Base-by-base conservation (phyloP, 192 early-diverging fungal species). In the Backusella liffmaniae region DNA sequence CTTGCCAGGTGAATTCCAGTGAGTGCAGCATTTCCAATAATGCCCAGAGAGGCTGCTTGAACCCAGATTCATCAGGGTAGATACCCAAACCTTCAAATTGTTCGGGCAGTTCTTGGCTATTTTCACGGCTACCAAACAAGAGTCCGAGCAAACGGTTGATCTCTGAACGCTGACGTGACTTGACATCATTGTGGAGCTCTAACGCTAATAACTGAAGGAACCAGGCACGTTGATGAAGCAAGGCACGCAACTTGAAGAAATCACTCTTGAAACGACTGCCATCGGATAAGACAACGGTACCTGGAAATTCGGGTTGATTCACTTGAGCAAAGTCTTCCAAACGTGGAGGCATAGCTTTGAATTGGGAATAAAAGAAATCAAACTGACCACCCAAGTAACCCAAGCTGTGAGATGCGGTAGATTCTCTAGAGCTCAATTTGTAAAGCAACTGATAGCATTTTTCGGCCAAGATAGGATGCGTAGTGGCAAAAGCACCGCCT, bases 391-490 rank as follows among this genome's bases (percentile, higher is more conserved):
- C 90, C 44, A 99, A 88, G 79, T 91, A 95, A 23, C 92, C 87
- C 85, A 94, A 87, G 0, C 92, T 94, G 4, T 88, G 78, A 26
- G 86, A 80, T 16, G 92, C 89, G 0, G 94, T 97, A 18, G 85
- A 78, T 0, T 87, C 74, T 74, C 93, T 90, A 0, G 88, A 79
- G 81, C 95, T 96, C 30, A 99, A 90, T 32, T 84, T 84, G 78
- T 95, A 95, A 8, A 99, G 77, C 49, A 99, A 85, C 65, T 94
- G 91, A 79, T 93, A 96, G 80, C 97, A 98, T 72, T 92, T 91
- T 84, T 96, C 94, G 16, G 91, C 91, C 18, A 98, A 84, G 8
- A 88, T 85, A 15, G 98, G 95, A 73, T 97, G 93, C 0, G 83
- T 88, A 3, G 21, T 44, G 8, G 73, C 37, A 23, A 66, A 77